phyloP scores from a whole-genome alignment of 495 filamentous ascomycete species.

The Penicillium steckii region DNA sequence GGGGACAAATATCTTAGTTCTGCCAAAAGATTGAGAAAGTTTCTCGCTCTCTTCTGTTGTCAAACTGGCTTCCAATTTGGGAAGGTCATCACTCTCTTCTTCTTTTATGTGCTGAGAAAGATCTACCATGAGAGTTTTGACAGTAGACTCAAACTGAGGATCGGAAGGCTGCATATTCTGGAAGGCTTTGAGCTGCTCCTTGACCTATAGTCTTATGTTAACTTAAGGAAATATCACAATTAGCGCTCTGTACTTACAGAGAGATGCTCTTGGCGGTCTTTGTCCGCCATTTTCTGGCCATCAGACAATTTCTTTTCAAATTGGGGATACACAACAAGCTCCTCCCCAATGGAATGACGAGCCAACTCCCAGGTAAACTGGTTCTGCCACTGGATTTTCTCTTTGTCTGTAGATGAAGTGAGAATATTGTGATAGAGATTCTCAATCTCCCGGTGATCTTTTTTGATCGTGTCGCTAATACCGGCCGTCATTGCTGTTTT shows the following conservation, averaged over 20 bases:
- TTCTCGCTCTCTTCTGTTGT: constrained; percentile 32
- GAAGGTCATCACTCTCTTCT: constrained; percentile 58
- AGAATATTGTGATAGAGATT: constrained; percentile 57
- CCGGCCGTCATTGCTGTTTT: not conserved
- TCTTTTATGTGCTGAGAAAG: constrained; percentile 59
- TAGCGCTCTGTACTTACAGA: constrained; percentile 25
- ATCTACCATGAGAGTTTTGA: constrained; percentile 51
- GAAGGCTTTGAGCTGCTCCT: constrained; percentile 59
- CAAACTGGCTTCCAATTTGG: constrained; percentile 49
- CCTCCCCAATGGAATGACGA: constrained; percentile 63
- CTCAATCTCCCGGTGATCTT: constrained; percentile 65
- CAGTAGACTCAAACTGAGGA: constrained; percentile 47
- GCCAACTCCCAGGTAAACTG: constrained; percentile 72
- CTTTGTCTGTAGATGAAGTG: constrained; percentile 41
- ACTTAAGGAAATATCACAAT: not conserved
- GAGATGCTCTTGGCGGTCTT: constrained; percentile 60
- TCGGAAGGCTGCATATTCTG: constrained; percentile 51
- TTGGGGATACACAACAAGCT: constrained; percentile 67
- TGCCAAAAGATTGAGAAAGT: constrained; percentile 51
- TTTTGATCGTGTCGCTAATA: constrained; percentile 53
- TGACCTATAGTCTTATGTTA: constrained; percentile 47
- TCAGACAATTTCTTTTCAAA: constrained; percentile 57
- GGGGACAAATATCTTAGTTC: constrained; percentile 63
- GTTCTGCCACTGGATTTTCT: constrained; percentile 57
- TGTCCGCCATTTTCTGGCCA: constrained; percentile 53